Conservation (phyloP, 2,329 filamentous ascomycete genomes). For the Aspergillus novoparasiticus region DNA sequence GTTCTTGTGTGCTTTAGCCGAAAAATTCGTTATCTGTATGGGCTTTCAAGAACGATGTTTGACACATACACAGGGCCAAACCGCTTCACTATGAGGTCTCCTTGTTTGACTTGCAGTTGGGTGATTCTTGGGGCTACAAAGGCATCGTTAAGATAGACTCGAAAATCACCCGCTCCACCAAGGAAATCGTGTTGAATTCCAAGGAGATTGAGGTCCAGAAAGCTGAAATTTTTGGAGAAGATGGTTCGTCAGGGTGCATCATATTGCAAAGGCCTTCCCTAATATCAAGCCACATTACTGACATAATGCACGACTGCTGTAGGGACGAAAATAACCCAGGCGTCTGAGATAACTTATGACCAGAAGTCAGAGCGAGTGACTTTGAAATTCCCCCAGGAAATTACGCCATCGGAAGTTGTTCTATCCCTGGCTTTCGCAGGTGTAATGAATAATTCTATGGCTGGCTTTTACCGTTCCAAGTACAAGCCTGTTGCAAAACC, state of each 20-base stretch:
- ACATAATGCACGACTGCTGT: not conserved
- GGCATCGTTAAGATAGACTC: slow-evolving; percentile 81
- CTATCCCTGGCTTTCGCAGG: slow-evolving; percentile 76
- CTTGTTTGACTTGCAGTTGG: slow-evolving; percentile 74
- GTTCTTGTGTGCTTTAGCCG: not conserved
- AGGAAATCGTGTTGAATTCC: slow-evolving; percentile 79
- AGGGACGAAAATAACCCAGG: slow-evolving; percentile 44
- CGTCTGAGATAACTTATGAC: slow-evolving; percentile 76
- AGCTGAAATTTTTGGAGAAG: slow-evolving; percentile 45
- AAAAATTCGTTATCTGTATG: not conserved
- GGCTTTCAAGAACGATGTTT: slow-evolving; percentile 5
- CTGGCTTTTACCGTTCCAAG: slow-evolving; percentile 89
- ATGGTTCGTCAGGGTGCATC: slow-evolving; percentile 32
- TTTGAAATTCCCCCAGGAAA: slow-evolving; percentile 72
- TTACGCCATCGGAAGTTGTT: slow-evolving; percentile 69
- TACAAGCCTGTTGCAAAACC: slow-evolving; percentile 80
- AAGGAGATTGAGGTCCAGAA: slow-evolving; percentile 77
- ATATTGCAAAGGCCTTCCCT: not conserved
- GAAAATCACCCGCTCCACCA: slow-evolving; percentile 70
- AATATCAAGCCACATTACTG: slow-evolving; percentile 1
- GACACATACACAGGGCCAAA: slow-evolving; percentile 61
- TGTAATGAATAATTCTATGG: slow-evolving; percentile 86
- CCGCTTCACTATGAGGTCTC: slow-evolving; percentile 84
- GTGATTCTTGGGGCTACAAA: slow-evolving; percentile 76
- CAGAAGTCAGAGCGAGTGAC: slow-evolving; percentile 80